Evolutionary conservation across 2,329 filamentous ascomycete genomes (phyloP).

Genomic region (Scortechinia acanthostroma): DNA sequence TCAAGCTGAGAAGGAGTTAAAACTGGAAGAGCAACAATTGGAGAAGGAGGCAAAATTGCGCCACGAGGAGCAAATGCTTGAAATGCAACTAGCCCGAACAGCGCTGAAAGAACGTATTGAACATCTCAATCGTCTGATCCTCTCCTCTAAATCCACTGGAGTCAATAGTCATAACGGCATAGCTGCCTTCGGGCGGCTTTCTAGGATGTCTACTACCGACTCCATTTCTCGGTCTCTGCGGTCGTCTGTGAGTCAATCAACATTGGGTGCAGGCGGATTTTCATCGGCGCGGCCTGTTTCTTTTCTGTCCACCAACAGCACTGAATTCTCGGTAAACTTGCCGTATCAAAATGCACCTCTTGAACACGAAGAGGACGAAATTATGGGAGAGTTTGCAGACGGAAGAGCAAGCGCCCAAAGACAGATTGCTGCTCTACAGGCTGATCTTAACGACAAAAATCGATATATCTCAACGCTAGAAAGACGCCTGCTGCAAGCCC

Average conservation of each 20-base stretch:
- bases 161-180: constrained; percentile 71
- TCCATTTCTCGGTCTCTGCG: constrained; percentile 48
- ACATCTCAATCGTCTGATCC: constrained; percentile 86
- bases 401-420: constrained; percentile 73
- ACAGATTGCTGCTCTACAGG: constrained; percentile 86
- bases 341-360: constrained; percentile 26
- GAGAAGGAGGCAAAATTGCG: constrained; percentile 77
- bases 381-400: constrained; percentile 75
- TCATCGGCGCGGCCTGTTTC: constrained; percentile 55
- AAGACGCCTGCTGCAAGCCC: constrained; percentile 82
- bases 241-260: constrained; percentile 57
- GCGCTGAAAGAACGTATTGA: constrained; percentile 96
- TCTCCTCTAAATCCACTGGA: constrained; percentile 90
- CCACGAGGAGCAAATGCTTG: constrained; percentile 94
- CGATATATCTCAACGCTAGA: constrained; percentile 92
- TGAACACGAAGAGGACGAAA: constrained; percentile 59
- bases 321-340: constrained; percentile 47
- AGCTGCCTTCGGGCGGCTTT: constrained; percentile 57
- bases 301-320: constrained; percentile 59
- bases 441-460: constrained; percentile 94
- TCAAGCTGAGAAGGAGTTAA: constrained; percentile 53
- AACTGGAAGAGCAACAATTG: constrained; percentile 63
- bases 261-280: constrained; percentile 39
- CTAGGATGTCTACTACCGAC: constrained; percentile 48
- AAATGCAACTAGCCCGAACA: constrained; percentile 94